Evolutionary conservation across 1,284 basidiomycete species (phyloP).

Genomic region (Tylopilus orsonianus): DNA sequence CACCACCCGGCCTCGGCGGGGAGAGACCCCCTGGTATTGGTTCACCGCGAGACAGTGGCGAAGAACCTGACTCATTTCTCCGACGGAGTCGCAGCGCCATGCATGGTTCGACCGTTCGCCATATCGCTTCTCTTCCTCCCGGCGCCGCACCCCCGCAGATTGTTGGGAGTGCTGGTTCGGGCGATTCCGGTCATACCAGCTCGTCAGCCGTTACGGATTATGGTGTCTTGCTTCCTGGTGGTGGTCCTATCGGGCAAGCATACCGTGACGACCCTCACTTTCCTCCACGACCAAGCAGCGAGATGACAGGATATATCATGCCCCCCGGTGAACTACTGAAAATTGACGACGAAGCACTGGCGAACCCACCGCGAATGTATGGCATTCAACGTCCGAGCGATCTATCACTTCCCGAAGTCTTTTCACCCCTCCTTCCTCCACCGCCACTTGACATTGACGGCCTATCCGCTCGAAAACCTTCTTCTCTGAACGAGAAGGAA

Average conservation of each 20-base stretch:
- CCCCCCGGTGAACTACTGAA: conserved; percentile 31
- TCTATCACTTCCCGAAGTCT: conserved; percentile 26
- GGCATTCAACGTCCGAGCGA: conserved; percentile 24
- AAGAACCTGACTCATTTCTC: conserved; percentile 64
- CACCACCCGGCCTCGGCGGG: conserved; percentile 25
- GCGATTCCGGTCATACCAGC: conserved; percentile 21
- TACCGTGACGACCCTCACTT: conserved; percentile 27
- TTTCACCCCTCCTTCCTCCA: conserved; percentile 42
- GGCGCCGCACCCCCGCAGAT: conserved; percentile 31
- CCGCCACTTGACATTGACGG: conserved; percentile 38
- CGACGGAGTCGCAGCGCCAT: conserved; percentile 35
- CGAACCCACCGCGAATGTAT: conserved; percentile 29
- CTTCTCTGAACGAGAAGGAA: conserved; percentile 33
- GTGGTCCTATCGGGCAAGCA: conserved; percentile 34
- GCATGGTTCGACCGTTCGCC: conserved; percentile 26
- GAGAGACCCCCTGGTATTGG: conserved; percentile 54
- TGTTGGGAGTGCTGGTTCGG: conserved; percentile 32
- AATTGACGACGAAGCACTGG: conserved; percentile 30
- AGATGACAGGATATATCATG: conserved; percentile 29
- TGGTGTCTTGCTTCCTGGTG: conserved; percentile 31
- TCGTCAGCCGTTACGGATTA: conserved; percentile 34
- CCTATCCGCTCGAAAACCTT: conserved; percentile 31
- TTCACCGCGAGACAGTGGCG: conserved; percentile 63
- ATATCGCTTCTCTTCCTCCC: conserved; percentile 32
- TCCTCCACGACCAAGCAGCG: conserved; percentile 31